phyloP scores from a whole-genome alignment of 2,329 filamentous ascomycete genomes.

The Diaporthe capsici region DNA sequence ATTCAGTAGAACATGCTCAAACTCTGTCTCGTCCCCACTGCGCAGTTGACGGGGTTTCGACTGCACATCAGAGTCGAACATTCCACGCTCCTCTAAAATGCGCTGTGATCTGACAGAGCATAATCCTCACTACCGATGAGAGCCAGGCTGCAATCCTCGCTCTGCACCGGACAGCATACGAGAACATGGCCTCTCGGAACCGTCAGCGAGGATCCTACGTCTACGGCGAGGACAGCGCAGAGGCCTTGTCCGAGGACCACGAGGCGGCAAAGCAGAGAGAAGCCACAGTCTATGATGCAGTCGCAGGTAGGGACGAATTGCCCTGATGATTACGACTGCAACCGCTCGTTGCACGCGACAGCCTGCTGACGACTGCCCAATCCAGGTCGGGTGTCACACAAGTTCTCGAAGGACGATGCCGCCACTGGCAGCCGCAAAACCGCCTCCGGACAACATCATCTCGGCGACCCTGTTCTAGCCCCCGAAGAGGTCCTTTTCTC shows the following conservation, averaged over 20 bases:
- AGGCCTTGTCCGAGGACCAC: slow-evolving; percentile 45
- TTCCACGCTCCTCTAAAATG: neutral
- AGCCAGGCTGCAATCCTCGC: neutral
- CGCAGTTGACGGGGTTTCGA: neutral
- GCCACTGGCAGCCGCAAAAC: slow-evolving; percentile 39
- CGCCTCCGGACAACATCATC: slow-evolving; percentile 45
- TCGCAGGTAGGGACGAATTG: slow-evolving; percentile 68
- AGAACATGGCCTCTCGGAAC: slow-evolving; percentile 46
- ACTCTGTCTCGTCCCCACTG: neutral
- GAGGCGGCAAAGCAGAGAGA: slow-evolving; percentile 50
- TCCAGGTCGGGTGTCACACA: slow-evolving; percentile 42
- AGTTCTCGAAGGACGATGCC: slow-evolving; percentile 36
- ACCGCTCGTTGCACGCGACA: slow-evolving; percentile 41
- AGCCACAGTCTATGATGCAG: slow-evolving; percentile 79
- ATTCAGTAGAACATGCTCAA: neutral
- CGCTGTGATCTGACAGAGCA: neutral
- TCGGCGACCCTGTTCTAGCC: slow-evolving; percentile 60
- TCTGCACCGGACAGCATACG: neutral
- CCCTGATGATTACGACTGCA: neutral
- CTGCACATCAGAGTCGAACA: neutral
- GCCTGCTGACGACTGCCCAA: slow-evolving; percentile 7
- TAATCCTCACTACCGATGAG: neutral
- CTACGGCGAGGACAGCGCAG: slow-evolving; percentile 41
- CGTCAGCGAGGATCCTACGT: slow-evolving; percentile 43
- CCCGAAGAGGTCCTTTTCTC: slow-evolving; percentile 82